Base-by-base conservation (phyloP, 139 green algal genomes). In the Diplosphaera chodatii region DNA sequence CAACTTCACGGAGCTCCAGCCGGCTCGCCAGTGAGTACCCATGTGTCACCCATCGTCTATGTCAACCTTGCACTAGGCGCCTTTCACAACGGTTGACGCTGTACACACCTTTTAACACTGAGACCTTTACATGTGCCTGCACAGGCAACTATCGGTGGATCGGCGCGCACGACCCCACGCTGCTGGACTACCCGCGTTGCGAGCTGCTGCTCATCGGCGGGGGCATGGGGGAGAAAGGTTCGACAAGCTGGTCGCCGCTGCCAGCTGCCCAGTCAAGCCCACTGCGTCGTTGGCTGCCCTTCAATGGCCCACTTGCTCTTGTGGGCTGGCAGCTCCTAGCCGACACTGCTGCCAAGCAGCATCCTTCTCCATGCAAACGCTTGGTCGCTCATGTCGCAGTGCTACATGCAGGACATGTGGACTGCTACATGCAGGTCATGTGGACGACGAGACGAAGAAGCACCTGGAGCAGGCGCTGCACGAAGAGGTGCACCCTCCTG, bases 191-290 rank as follows among this genome's bases (percentile, higher is more conserved):
- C 15, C 37, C 67, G 64, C 77, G 68, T 40, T 77, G 71, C 64
- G 79, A 84, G 75, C 77, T 84, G 40, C 69, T 84, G 62, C 63
- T 84, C 22, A 62, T 84, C 18, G 76, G 71, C 5, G 1, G 40
- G 69, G 40, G 63, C 73, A 56, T 41, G 59, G 63, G 31, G 29
- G 40, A 6, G 34, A 34, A 28, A 69, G 29, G n/a, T n/a, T n/a
- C n/a, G n/a, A n/a, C n/a, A n/a, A n/a, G n/a, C n/a, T n/a, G n/a
- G n/a, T n/a, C n/a, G n/a, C n/a, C n/a, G n/a, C n/a, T 69, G 41
- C 28, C 55, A 21, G 1, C 29, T 16, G 23, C 28, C 3, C 55
- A 28, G 15, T 28, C 31, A 21, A 29, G 21, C 28, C 20, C 64
- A 6, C 56, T 70, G 20, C 31, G 32, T 23, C 23, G 32, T 55